Conservation (phyloP, 768 basidiomycete species). For the Inosperma sp. region DNA sequence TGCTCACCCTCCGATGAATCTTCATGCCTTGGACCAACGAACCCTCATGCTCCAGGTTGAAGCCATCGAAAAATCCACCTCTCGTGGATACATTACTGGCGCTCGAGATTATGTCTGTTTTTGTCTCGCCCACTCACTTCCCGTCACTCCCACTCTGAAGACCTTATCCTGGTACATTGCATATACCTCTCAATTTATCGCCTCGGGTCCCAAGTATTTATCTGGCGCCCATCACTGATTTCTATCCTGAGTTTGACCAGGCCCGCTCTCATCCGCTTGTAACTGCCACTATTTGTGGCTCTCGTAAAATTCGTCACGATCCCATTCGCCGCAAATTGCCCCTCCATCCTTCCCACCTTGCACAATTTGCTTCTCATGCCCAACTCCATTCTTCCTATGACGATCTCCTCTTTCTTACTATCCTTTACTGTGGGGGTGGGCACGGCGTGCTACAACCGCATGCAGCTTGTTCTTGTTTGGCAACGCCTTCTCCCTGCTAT, state of each 20-base stretch:
- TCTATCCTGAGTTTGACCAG: slow-evolving; percentile 8
- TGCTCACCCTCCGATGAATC: not conserved
- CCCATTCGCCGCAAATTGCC: slow-evolving; percentile 11
- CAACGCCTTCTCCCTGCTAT: no score
- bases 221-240: slow-evolving; percentile 9
- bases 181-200: slow-evolving; percentile 16
- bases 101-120: not conserved
- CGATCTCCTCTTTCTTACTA: slow-evolving; percentile 16
- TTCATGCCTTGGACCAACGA: not conserved
- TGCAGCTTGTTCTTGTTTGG: no score
- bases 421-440: slow-evolving; percentile 11
- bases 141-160: not conserved
- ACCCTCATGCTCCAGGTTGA: not conserved
- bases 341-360: slow-evolving; percentile 6
- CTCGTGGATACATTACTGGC: not conserved
- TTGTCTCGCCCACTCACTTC: not conserved
- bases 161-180: slow-evolving; percentile 18
- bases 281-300: not conserved
- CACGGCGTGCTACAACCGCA: no score
- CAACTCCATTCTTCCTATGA: not conserved
- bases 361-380: not conserved
- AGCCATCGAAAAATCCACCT: not conserved
- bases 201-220: slow-evolving; percentile 19
- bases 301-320: slow-evolving; percentile 3
- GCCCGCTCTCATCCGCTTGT: slow-evolving; percentile 7